A percentile compares a stretch with the other conserved stretches of the same genome.
Evolutionary conservation across 805 yeast genomes (phyloP).

Genomic region (Yarrowia porcina): DNA sequence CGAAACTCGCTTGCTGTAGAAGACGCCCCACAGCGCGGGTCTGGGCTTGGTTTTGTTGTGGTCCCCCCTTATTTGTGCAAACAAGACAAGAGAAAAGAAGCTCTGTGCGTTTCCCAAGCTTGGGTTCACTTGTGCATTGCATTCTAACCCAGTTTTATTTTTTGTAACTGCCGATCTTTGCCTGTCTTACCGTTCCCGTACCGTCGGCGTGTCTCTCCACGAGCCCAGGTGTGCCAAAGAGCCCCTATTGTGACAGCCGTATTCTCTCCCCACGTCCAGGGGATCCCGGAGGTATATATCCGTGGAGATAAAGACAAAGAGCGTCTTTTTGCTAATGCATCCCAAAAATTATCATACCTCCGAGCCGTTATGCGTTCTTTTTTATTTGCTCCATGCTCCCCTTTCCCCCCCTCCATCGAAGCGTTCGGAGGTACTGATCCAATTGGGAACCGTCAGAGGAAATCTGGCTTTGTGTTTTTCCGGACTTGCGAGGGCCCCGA

Average conservation of each 20-base stretch:
- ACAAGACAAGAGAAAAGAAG: conserved; percentile 2
- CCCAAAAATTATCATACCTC: not conserved
- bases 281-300: not conserved
- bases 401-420: not conserved
- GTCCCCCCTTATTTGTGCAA: not conserved
- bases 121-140: not conserved
- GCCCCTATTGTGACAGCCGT: not conserved
- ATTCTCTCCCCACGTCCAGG: not conserved
- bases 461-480: not conserved
- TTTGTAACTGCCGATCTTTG: conserved; percentile 21
- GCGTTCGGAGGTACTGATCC: not conserved
- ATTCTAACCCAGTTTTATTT: not conserved
- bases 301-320: not conserved
- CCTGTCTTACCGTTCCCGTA: conserved; percentile 18
- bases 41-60: too few relatives aligned
- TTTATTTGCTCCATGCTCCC: not conserved
- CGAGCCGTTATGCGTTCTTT: not conserved
- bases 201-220: not conserved
- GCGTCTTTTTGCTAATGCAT: not conserved
- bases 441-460: not conserved
- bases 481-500: too few relatives aligned
- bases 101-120: not conserved
- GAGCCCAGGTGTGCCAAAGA: not conserved
- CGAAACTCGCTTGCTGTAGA: not conserved
- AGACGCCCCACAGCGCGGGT: not conserved